Evolutionary conservation across 2,329 filamentous ascomycete species (phyloP).

Genomic region (Colletotrichum kahawae): DNA sequence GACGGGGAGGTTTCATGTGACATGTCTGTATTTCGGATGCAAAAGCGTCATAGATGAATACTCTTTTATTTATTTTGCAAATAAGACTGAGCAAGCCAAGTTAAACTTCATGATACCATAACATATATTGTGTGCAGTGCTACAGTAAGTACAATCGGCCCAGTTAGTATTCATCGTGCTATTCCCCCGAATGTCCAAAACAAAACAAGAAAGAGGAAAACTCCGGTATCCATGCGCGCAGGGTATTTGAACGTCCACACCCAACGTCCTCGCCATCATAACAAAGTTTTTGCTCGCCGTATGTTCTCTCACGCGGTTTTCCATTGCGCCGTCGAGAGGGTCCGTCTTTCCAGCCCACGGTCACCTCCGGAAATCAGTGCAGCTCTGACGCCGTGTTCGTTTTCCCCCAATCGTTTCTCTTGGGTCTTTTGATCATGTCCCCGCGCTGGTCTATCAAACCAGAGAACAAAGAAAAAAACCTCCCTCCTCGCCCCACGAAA

Average conservation of each 20-base stretch:
- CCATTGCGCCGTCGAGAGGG: neutral
- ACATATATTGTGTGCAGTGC: neutral
- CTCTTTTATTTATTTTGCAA: neutral
- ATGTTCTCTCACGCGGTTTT: neutral
- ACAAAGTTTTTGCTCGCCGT: neutral
- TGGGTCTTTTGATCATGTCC: neutral
- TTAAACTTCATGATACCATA: neutral
- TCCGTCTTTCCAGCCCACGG: neutral
- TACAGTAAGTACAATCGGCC: neutral
- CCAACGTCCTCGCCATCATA: neutral
- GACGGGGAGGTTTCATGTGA: neutral
- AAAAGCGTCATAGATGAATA: constrained; percentile 16
- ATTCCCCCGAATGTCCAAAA: neutral
- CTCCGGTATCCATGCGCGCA: constrained; percentile 17
- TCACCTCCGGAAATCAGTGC: neutral
- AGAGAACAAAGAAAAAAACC: neutral
- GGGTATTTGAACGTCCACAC: constrained; percentile 20
- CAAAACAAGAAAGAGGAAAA: neutral
- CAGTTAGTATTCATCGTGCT: neutral
- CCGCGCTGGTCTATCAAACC: neutral
- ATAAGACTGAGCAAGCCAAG: neutral
- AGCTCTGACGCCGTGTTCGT: neutral
- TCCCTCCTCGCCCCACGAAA: neutral
- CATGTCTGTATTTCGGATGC: neutral
- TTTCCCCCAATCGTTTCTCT: neutral